A percentile compares a stretch with the other conserved stretches of the same genome.
Evolutionary conservation across 2,329 filamentous ascomycete species (phyloP).

Genomic region (Exophiala sideris): DNA sequence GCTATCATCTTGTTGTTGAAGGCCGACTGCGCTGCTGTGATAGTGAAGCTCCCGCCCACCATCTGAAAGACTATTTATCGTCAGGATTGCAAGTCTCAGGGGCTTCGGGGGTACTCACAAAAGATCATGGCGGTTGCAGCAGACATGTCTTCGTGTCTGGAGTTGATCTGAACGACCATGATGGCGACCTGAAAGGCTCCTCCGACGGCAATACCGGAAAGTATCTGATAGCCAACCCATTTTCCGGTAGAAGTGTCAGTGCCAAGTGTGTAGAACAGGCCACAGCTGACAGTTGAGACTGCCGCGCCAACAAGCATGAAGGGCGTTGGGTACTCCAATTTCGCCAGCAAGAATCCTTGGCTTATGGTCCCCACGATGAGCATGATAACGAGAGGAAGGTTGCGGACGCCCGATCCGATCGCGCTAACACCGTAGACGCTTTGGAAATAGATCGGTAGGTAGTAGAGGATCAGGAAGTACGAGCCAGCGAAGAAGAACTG

Average conservation of each 20-base stretch:
- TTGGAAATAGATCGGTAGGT: slow-evolving; percentile 43
- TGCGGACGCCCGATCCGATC: slow-evolving; percentile 31
- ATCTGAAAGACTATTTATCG: slow-evolving; percentile 36
- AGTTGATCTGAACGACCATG: slow-evolving; percentile 36
- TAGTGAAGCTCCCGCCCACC: slow-evolving; percentile 42
- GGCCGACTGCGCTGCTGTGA: slow-evolving; percentile 40
- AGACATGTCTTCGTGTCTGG: slow-evolving; percentile 28
- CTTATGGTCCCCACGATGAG: slow-evolving; percentile 5
- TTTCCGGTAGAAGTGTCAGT: slow-evolving; percentile 21
- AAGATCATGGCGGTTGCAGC: slow-evolving; percentile 26
- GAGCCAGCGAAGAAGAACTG: slow-evolving; percentile 18
- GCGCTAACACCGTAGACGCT: background rate
- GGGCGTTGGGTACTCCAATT: slow-evolving; percentile 14
- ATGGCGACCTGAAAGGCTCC: slow-evolving; percentile 27
- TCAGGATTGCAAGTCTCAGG: slow-evolving; percentile 16
- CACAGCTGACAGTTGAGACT: slow-evolving; percentile 18
- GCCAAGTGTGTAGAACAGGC: slow-evolving; percentile 25
- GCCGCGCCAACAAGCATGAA: slow-evolving; percentile 1
- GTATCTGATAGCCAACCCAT: slow-evolving; percentile 36
- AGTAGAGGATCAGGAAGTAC: slow-evolving; percentile 33
- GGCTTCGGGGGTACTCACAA: slow-evolving; percentile 6
- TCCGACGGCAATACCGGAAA: slow-evolving; percentile 29
- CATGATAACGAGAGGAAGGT: slow-evolving; percentile 33
- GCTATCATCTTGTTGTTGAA: slow-evolving; percentile 43
- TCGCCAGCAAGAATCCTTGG: background rate